Evolutionary conservation across 2,329 filamentous ascomycete species (phyloP).

Genomic region (Fusarium setosum): DNA sequence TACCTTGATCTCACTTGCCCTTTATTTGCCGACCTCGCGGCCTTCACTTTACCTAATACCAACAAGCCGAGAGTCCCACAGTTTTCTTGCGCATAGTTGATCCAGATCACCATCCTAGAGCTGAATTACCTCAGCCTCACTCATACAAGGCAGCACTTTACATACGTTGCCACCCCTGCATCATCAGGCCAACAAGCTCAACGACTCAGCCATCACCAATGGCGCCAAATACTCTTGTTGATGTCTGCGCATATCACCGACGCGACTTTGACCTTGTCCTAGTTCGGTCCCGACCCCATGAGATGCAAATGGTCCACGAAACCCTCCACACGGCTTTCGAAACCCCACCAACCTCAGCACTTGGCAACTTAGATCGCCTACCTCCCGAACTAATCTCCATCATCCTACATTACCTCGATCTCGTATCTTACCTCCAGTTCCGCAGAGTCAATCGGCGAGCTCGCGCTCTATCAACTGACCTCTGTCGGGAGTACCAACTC

Average conservation of each 20-base stretch:
- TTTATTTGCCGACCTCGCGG: no score
- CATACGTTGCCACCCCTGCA: no score
- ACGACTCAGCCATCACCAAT: neutral
- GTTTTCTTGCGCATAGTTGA: no score
- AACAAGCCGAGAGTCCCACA: no score
- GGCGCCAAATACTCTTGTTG: neutral
- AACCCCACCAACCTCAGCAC: neutral
- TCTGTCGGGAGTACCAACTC: neutral
- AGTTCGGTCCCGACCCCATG: neutral
- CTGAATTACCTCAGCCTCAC: no score
- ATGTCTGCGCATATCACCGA: conserved; percentile 15
- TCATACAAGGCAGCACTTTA: no score
- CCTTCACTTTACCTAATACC: no score
- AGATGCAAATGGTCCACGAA: neutral
- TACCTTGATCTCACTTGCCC: no score
- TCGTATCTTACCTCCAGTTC: neutral
- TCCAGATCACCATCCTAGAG: no score
- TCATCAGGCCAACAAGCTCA: no score
- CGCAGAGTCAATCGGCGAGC: conserved; percentile 6
- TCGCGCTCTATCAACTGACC: neutral
- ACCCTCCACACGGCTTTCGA: neutral
- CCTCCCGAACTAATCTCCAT: neutral
- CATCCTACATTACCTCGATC: neutral
- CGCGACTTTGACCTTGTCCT: neutral
- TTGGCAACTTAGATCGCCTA: neutral